These are phyloP conservation scores for Penicillium alfredii DNA, from an alignment of 495 filamentous ascomycete genomes.

Conservation along the genomic window DNA sequence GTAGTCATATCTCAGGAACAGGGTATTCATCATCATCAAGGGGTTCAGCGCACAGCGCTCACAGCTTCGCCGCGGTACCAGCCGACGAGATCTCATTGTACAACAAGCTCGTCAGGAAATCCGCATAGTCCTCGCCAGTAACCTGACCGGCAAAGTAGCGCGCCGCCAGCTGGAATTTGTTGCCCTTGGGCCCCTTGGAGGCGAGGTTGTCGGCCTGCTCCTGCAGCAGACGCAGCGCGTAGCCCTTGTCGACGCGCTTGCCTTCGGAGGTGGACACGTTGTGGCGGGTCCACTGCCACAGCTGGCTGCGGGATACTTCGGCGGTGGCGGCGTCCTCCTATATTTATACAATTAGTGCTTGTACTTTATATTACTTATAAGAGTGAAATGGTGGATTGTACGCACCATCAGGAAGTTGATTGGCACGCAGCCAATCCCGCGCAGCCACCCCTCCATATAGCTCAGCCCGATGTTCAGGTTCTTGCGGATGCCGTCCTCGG, in stretches of 20 bases:
- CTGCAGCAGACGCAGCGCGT: constrained; percentile 76
- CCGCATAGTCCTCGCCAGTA: constrained; percentile 94
- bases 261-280: constrained; percentile 81
- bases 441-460: constrained; percentile 99
- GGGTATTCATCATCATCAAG: constrained; percentile 31
- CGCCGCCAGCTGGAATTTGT: constrained; percentile 86
- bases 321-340: constrained; percentile 98
- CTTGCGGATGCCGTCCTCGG: constrained; percentile 95
- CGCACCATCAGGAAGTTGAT: constrained; percentile 99
- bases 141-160: constrained; percentile 91
- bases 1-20: constrained; percentile 1
- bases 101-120: constrained; percentile 90
- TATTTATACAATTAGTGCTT: constrained; percentile 26
- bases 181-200: constrained; percentile 73
- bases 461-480: constrained; percentile 94
- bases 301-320: constrained; percentile 84
- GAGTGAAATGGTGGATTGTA: constrained; percentile 30
- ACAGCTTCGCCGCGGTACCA: constrained; percentile 80
- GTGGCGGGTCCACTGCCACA: constrained; percentile 96
- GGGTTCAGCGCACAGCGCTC: constrained; percentile 15
- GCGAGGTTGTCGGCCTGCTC: constrained; percentile 78
- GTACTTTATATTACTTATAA: background rate
- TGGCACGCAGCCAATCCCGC: constrained; percentile 90
- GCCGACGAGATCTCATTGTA: constrained; percentile 95
- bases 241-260: constrained; percentile 87